A percentile compares a stretch with the other conserved stretches of the same genome.
These are phyloP conservation scores for Ceratorhiza oryzae-sativae DNA, from an alignment of 1,284 basidiomycete species.

Conservation along the genomic window DNA sequence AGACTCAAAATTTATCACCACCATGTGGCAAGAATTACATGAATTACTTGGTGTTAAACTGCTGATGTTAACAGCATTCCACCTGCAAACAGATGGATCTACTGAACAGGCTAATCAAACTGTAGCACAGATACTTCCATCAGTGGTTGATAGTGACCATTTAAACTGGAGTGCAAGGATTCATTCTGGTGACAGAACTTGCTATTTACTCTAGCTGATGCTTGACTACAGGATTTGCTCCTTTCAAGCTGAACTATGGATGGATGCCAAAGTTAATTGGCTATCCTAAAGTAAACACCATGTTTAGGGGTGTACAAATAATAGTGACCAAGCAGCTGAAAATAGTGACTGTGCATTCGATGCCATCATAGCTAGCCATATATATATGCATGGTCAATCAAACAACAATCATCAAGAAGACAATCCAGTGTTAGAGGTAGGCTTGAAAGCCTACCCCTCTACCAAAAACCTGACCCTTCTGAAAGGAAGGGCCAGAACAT, in stretches of 20 bases:
- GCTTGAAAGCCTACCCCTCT: not conserved
- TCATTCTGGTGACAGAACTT: constrained; percentile 53
- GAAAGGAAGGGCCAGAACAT: not conserved
- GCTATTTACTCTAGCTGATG: constrained; percentile 49
- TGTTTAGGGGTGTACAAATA: constrained; percentile 3
- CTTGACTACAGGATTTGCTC: constrained; percentile 49
- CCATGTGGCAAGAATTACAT: constrained; percentile 55
- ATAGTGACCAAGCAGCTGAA: not conserved
- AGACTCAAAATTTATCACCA: constrained; percentile 52
- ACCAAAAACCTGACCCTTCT: constrained; percentile 14
- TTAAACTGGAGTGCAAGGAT: constrained; percentile 53
- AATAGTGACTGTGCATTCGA: constrained; percentile 7
- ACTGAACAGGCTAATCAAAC: not conserved
- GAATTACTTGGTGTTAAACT: constrained; percentile 51
- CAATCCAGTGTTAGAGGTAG: not conserved
- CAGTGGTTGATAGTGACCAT: constrained; percentile 49
- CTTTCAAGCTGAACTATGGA: constrained; percentile 51
- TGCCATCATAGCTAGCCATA: constrained; percentile 2
- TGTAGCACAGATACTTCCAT: constrained; percentile 51
- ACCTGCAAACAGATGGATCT: constrained; percentile 3
- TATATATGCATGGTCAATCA: constrained; percentile 6
- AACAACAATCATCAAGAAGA: not conserved
- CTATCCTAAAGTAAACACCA: not conserved
- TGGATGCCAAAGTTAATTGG: constrained; percentile 44
- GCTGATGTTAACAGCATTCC: constrained; percentile 53